Evolutionary conservation across 2,329 filamentous ascomycete species (phyloP).

Genomic region (Cucurbitaria berberidis): DNA sequence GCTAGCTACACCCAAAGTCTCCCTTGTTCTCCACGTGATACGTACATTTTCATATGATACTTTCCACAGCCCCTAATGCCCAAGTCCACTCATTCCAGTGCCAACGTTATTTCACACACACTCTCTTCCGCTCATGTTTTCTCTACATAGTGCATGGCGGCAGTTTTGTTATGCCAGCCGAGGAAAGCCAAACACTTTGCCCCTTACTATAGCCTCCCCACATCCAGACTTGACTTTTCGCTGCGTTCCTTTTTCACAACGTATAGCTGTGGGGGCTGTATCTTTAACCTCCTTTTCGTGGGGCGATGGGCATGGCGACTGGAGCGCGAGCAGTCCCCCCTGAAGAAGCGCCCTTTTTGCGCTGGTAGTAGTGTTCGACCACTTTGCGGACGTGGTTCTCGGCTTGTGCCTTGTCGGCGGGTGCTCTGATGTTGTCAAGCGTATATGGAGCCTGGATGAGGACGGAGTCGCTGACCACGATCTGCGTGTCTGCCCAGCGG

Average conservation of each 20-base stretch:
- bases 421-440: constrained; percentile 59
- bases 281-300: constrained; percentile 35
- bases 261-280: background rate
- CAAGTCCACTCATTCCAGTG: no score
- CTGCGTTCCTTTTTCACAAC: background rate
- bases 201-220: background rate
- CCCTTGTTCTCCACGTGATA: no score
- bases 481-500: constrained; percentile 64
- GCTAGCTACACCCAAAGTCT: no score
- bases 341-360: constrained; percentile 44
- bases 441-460: constrained; percentile 65
- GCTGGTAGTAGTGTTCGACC: constrained; percentile 53
- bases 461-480: constrained; percentile 67
- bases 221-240: background rate
- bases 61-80: no score
- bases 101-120: no score
- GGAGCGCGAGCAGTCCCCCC: constrained; percentile 29
- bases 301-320: constrained; percentile 40
- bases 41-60: no score
- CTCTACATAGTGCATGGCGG: background rate
- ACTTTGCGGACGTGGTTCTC: constrained; percentile 54
- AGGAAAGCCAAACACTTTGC: background rate
- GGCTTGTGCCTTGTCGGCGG: constrained; percentile 51
- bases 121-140: no score
- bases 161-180: background rate